Evolutionary conservation across 2,329 filamentous ascomycete genomes (phyloP), one percentile per base, ranked within the genome.

Genomic region (Aspergillus intermedius): DNA sequence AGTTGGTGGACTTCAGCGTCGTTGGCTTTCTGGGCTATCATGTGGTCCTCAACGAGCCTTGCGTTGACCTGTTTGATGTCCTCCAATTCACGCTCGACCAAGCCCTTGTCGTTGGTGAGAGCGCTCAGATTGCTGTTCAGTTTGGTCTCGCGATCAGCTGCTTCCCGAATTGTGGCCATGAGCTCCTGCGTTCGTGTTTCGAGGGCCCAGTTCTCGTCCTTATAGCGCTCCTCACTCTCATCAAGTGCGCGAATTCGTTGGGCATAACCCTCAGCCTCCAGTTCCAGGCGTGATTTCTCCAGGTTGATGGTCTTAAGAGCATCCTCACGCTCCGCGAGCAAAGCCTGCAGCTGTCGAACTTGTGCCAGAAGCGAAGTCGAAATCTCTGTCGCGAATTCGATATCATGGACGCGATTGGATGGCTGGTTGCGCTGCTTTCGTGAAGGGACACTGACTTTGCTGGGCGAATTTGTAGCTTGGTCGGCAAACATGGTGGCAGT

Each of bases 381-480:
- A 61, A 98, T 96, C 65, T 98, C 91, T 45, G 93, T 91, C n/a
- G 91, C 93, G 63, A 98, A 95, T 60, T 96, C 90, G 63, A 98
- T 95, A 63, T 98, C 93, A 65, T 97, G 90, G 10, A 95, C 85
- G 45, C 91, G 84, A 64, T 84, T 93, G 8, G 86, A 81, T 2
- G 88, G 87, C 64, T 96, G 91, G 59, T 97, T 97, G 48, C 93
- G 82, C 64, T 93, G 81, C 66, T 91, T 93, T 57, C 91, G 82
- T 58, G 88, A 91, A 1, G 90, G 90, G 7, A 93, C 87, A 60
- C 79, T 87, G 54, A 95, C 77, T 72, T 97, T 98, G 40, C 88
- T 90, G 2, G 91, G 91, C 21, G 91, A 96, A 50, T 82, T 85
- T 7, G 86, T 86, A 40, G 88, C 87, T 64, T 91, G 86, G 61